These are phyloP conservation scores for Stachybotrys echinatus DNA, from an alignment of 2,329 filamentous ascomycete genomes.

Conservation along the genomic window DNA sequence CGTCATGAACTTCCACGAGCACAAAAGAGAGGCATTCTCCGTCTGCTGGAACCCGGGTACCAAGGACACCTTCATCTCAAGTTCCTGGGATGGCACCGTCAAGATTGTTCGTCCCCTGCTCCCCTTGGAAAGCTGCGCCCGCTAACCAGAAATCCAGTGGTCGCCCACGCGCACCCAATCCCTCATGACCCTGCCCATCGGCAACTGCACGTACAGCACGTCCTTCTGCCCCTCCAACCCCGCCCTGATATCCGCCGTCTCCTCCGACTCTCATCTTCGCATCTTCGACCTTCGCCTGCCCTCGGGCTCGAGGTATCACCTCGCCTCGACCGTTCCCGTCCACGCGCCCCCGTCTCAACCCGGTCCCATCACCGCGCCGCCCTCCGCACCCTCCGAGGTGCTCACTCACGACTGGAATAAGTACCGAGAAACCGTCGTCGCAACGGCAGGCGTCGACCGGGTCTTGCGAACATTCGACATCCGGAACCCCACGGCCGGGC, in stretches of 20 bases:
- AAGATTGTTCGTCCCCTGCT: slow-evolving; percentile 59
- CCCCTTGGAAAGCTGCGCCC: not conserved
- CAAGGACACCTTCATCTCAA: slow-evolving; percentile 86
- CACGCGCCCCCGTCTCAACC: slow-evolving; percentile 59
- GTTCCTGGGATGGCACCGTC: slow-evolving; percentile 93
- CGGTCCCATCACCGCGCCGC: slow-evolving; percentile 13
- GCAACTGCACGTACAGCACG: slow-evolving; percentile 92
- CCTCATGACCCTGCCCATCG: slow-evolving; percentile 80
- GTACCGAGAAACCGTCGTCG: slow-evolving; percentile 79
- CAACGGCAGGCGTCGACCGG: slow-evolving; percentile 84
- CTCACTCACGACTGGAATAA: slow-evolving; percentile 99
- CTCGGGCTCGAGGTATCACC: slow-evolving; percentile 79
- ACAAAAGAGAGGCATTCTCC: slow-evolving; percentile 87
- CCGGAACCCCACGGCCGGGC: slow-evolving; percentile 66
- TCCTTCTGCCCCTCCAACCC: slow-evolving; percentile 86
- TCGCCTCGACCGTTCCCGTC: slow-evolving; percentile 76
- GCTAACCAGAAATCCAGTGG: slow-evolving; percentile 51
- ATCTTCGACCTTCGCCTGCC: slow-evolving; percentile 91
- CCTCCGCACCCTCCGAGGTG: slow-evolving; percentile 61
- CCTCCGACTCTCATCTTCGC: slow-evolving; percentile 81
- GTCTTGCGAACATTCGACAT: slow-evolving; percentile 88
- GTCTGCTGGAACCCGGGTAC: slow-evolving; percentile 88
- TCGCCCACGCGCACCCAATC: slow-evolving; percentile 71
- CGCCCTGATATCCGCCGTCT: slow-evolving; percentile 78
- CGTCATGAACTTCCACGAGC: slow-evolving; percentile 87